phyloP scores from a whole-genome alignment of 2,329 filamentous ascomycete genomes.

The Penicillium sp. region DNA sequence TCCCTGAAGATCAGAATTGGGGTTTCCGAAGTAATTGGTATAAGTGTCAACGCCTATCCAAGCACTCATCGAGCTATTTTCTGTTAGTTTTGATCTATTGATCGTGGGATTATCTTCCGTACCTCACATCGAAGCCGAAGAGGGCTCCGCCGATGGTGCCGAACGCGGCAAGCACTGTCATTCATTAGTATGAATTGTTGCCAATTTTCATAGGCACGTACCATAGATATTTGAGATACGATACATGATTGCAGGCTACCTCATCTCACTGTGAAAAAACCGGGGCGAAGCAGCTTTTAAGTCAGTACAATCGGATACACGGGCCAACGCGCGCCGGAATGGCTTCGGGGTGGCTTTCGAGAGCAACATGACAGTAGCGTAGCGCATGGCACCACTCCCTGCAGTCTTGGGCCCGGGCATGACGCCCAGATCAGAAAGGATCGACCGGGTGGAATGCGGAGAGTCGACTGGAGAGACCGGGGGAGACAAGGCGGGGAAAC shows the following conservation, averaged over 20 bases:
- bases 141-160: conserved; percentile 56
- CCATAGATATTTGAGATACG: conserved; percentile 51
- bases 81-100: background rate
- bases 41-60: conserved; percentile 54
- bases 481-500: conserved; percentile 11
- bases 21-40: conserved; percentile 55
- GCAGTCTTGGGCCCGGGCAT: background rate
- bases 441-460: conserved; percentile 19
- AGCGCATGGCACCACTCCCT: conserved; percentile 10
- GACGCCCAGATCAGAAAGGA: conserved; percentile 14
- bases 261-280: background rate
- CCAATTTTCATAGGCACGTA: conserved; percentile 1
- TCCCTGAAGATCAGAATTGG: conserved; percentile 36
- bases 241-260: conserved; percentile 21
- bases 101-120: conserved; percentile 29
- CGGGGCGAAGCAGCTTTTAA: conserved; percentile 13
- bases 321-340: conserved; percentile 11
- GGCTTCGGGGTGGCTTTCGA: conserved; percentile 3
- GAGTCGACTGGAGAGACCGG: conserved; percentile 4
- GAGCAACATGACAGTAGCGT: conserved; percentile 1
- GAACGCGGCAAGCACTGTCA: conserved; percentile 52
- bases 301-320: conserved; percentile 1
- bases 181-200: background rate
- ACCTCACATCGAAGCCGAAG: conserved; percentile 60
- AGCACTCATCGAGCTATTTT: conserved; percentile 36